Base-by-base conservation (phyloP, 2,329 filamentous ascomycete genomes). In the Aspergillus sclerotialis region DNA sequence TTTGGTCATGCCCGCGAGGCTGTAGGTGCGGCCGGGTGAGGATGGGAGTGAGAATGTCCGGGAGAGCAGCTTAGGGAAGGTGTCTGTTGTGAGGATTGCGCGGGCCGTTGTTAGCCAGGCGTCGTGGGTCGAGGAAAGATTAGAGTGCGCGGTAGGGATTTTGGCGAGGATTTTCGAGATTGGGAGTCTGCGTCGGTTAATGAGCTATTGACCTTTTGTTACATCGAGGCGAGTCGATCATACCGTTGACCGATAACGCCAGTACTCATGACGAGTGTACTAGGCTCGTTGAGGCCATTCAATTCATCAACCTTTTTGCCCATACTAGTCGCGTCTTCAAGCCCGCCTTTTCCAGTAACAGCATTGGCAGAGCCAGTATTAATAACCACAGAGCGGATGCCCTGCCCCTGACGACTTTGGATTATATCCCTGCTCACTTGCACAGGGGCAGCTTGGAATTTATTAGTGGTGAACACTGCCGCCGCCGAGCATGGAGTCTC, bases 281-380 rank as follows among this genome's bases (percentile, higher is more conserved):
- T 73, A 24, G 73, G 67, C 30, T 70, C 67, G 28, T 64, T 59
- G 8, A 59, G 50, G n/a, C 62, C 62, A 43, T 77, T 77, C 48
- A 74, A 76, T 35, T 76, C 69, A 56, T 95, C 88, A 5, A 89
- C 85, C 43, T 78, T 79, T 42, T 68, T 67, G 11, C 83, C 85
- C 92, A 98, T 98, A 38, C 73, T 75, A 38, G 76, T 73, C 7
- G 92, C 92, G 70, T 98, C 89, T 55, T 94, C 82, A 34, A 93
- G 70, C 1, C 92, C 92, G 28, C 86, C 83, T 60, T 81, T 84
- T 32, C 92, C 92, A 4, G 92, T 98, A 23, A 98, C 92, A 8
- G 92, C 92, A 67, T 98, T 98, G 40, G 92, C 92, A 54, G 90
- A 95, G 37, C 92, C 92, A 9, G 89, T 93, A 64, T 98, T 98